Evolutionary conservation across 768 basidiomycete species (phyloP).

Genomic region (Hygrocybe coccinea): DNA sequence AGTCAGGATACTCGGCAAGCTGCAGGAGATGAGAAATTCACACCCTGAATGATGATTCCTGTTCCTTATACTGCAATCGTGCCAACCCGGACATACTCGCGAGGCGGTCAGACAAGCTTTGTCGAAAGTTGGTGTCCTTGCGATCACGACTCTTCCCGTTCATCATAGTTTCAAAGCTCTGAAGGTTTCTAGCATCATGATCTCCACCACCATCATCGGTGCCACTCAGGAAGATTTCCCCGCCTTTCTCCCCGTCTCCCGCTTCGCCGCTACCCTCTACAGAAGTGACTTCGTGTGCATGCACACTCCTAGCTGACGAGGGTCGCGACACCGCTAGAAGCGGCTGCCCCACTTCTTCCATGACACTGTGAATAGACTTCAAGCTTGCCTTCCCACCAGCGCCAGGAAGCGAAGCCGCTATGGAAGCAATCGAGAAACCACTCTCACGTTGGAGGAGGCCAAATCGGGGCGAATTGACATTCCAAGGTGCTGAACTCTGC

Average conservation of each 20-base stretch:
- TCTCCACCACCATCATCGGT: slow-evolving; percentile 32
- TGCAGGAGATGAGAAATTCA: background rate
- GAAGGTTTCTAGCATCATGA: slow-evolving; percentile 68
- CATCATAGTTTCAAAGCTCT: slow-evolving; percentile 87
- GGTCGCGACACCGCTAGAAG: slow-evolving; percentile 44
- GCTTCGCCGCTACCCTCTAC: slow-evolving; percentile 32
- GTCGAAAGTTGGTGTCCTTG: slow-evolving; percentile 38
- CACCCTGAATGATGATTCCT: slow-evolving; percentile 28
- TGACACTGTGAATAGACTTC: slow-evolving; percentile 23
- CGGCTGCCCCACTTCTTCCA: slow-evolving; percentile 44
- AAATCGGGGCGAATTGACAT: slow-evolving; percentile 46
- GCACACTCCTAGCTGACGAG: slow-evolving; percentile 23
- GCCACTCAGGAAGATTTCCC: slow-evolving; percentile 37
- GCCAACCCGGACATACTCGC: slow-evolving; percentile 68
- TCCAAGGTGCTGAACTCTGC: slow-evolving; percentile 33
- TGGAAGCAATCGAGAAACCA: slow-evolving; percentile 76
- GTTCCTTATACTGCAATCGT: slow-evolving; percentile 30
- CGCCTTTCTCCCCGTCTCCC: slow-evolving; percentile 35
- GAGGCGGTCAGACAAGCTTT: slow-evolving; percentile 77
- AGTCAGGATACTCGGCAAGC: slow-evolving; percentile 1
- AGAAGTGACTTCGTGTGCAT: slow-evolving; percentile 18
- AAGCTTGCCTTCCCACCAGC: slow-evolving; percentile 30
- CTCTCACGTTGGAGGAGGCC: slow-evolving; percentile 70
- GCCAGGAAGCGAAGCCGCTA: slow-evolving; percentile 58
- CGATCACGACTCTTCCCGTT: slow-evolving; percentile 37